Base-by-base conservation (phyloP, 2,329 filamentous ascomycete species). In the Botryotinia calthae region DNA sequence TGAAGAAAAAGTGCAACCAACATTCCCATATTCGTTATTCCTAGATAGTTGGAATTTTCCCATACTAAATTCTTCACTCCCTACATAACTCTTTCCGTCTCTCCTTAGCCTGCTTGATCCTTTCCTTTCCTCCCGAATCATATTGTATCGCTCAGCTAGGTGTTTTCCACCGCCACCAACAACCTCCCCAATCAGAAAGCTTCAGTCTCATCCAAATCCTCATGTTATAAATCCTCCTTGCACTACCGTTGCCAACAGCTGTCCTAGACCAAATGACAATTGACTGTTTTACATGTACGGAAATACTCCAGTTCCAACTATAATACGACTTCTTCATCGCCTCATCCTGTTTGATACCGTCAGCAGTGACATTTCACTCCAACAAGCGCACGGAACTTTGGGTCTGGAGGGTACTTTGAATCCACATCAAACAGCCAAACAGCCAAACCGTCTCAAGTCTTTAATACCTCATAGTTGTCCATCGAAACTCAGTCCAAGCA, bases 391-490 rank as follows among this genome's bases (percentile, higher is more conserved):
- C 61, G 61, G 61, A 64, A 44, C 61, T 31, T 64, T n/a, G 40
- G 40, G 61, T 44, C n/a, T 44, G 40, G 16, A 18, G 61, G 16
- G 25, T 16, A 28, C 28, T 46, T 64, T 44, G 61, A 63, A 63
- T 37, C 59, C n/a, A 63, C 40, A 25, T 16, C 61, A 44, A 63
- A 20, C 0, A 18, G 25, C n/a, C 40, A 44, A 63, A 20, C 0
- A 18, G 25, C n/a, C 28, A 14, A 63, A 28, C n/a, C n/a, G 40
- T 64, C 40, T 42, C 62, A 64, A 31, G 40, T 25, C n/a, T 64
- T 64, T 64, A 64, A 64, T 64, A 46, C 62, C 63, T 65, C 63
- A 65, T 37, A 48, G n/a, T 34, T 34, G 42, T 16, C 44, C 18
- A 18, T 18, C 44, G 10, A 34, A 34, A 48, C 44, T 28, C 34